Base-by-base conservation (phyloP, 495 filamentous ascomycete genomes). In the Corynascus novoguineensis region DNA sequence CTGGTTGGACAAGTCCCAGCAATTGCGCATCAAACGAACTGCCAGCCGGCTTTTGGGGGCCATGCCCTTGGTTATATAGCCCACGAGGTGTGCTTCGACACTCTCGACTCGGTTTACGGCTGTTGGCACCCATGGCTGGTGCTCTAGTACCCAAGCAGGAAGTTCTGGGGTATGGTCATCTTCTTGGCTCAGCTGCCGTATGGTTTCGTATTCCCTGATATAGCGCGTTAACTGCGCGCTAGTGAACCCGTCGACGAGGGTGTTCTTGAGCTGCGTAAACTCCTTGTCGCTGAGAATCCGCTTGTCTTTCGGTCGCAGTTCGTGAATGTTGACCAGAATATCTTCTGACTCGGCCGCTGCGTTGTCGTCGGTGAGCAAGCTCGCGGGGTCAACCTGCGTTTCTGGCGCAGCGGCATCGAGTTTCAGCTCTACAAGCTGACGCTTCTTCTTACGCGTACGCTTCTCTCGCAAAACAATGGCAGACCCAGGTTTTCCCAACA, bases 191-290 rank as follows among this genome's bases (percentile, higher is more conserved):
- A 42, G 32, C 17, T 44, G 24, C 10, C 22, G 57, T 24, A 53
- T 29, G 56, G 53, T 51, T 8, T 53, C 19, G 41, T 55, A 37
- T 41, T 53, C 27, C 40, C 27, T 32, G 19, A 76, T 53, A 49
- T 81, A 82, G 15, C 50, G 55, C 19, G 37, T 29, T 17, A 82
- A 63, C 45, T 82, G 79, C 0, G 47, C 8, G 19, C 5, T 62
- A 5, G 74, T 71, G 57, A 81, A 82, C 14, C 76, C 75, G 4
- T 65, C 34, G 6, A 63, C 41, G 15, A 82, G 61, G 8, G 59
- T 58, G 5, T 60, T 17, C n/a, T 67, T 62, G 28, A 82, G 65
- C n/a, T 61, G 58, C 7, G 61, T 62, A 46, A 79, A 77, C 4
- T 75, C 67, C 5, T 59, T 64, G 27, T 70, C 60, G 0, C 49